These are phyloP conservation scores for Penicillium freii DNA, from an alignment of 2,329 filamentous ascomycete species.

Conservation along the genomic window DNA sequence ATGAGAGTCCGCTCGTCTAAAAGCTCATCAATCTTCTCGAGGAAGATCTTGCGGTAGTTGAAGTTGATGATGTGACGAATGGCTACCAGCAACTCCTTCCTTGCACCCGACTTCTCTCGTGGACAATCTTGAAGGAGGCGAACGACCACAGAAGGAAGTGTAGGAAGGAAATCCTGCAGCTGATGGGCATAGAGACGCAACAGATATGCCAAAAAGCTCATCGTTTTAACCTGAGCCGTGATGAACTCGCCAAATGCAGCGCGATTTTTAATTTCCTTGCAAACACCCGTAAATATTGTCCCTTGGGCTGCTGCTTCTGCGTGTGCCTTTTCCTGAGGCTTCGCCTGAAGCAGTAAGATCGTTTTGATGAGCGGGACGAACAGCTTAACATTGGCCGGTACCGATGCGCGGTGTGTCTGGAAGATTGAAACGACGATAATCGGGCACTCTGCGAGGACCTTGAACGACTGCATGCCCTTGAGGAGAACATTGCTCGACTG, in stretches of 20 bases:
- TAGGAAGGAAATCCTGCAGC: constrained; percentile 80
- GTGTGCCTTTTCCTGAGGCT: constrained; percentile 89
- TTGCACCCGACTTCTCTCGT: constrained; percentile 84
- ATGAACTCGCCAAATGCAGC: constrained; percentile 97
- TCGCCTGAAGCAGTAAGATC: constrained; percentile 83
- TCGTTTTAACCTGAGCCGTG: constrained; percentile 96
- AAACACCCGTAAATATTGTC: constrained; percentile 87
- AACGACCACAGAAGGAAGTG: constrained; percentile 84
- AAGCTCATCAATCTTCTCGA: constrained; percentile 90
- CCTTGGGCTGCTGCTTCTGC: constrained; percentile 74
- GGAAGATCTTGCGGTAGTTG: constrained; percentile 92
- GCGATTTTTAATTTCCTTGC: constrained; percentile 87
- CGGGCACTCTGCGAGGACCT: constrained; percentile 93
- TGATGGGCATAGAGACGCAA: constrained; percentile 84
- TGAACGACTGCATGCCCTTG: constrained; percentile 98
- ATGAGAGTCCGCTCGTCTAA: constrained; percentile 92
- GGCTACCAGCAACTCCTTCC: constrained; percentile 93
- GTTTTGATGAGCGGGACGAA: constrained; percentile 94
- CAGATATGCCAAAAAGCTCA: constrained; percentile 96
- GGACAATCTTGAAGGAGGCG: constrained; percentile 90
- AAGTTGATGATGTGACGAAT: constrained; percentile 99
- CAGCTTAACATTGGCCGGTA: constrained; percentile 78
- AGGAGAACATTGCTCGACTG: constrained; percentile 77
- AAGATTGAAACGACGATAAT: constrained; percentile 99
- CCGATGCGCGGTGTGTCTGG: constrained; percentile 80